These are phyloP conservation scores for Solanum chiquidenum DNA, from an alignment of 257 asterid species.

Conservation along the genomic window DNA sequence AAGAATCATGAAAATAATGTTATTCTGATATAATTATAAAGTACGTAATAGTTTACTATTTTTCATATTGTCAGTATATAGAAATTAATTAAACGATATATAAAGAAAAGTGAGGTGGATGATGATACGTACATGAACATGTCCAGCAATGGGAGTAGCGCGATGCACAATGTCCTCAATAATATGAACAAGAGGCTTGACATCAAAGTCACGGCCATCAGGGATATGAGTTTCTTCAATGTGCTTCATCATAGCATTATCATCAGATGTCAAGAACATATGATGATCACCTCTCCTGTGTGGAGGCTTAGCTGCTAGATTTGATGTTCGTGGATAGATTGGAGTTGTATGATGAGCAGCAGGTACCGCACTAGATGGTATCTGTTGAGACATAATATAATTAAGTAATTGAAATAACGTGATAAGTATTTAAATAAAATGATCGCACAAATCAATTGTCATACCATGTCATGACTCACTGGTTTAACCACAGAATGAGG, in stretches of 20 bases:
- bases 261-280: slow-evolving; percentile 34
- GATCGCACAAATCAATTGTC: not conserved
- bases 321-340: not conserved
- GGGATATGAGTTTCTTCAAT: slow-evolving; percentile 39
- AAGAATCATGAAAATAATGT: not conserved
- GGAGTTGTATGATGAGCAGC: not conserved
- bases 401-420: not conserved
- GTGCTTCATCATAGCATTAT: slow-evolving; percentile 40
- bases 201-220: slow-evolving; percentile 43
- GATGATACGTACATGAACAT: not conserved
- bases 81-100: not conserved
- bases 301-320: slow-evolving; percentile 3
- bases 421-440: not conserved
- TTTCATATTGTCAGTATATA: not conserved
- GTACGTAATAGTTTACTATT: not conserved
- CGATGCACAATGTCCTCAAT: slow-evolving; percentile 53
- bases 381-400: not conserved
- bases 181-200: slow-evolving; percentile 36
- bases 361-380: not conserved
- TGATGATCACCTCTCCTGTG: slow-evolving; percentile 31
- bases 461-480: not conserved
- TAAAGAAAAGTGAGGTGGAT: not conserved
- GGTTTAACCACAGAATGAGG: not conserved
- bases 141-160: slow-evolving; percentile 19
- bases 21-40: not conserved